Evolutionary conservation across 2,329 filamentous ascomycete species (phyloP).

Genomic region (Colletotrichum graminicola): DNA sequence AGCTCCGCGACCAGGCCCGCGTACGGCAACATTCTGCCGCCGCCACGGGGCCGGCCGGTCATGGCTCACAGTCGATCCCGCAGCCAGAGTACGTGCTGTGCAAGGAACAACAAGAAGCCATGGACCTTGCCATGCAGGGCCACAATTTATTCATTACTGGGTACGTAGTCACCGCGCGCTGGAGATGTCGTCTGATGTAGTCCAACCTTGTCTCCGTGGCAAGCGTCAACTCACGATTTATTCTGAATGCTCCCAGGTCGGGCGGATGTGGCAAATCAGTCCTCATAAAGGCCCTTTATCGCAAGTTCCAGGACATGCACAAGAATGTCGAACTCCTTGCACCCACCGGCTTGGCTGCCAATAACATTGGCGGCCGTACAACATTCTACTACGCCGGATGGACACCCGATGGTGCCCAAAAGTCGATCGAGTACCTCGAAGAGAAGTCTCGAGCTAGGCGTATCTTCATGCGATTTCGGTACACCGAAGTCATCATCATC

Average conservation of each 20-base stretch:
- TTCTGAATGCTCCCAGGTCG: slow-evolving; percentile 5
- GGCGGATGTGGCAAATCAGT: slow-evolving; percentile 31
- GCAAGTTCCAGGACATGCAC: background rate
- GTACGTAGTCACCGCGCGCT: slow-evolving; percentile 62
- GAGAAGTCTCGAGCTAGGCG: too few relatives aligned
- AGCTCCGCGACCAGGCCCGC: background rate
- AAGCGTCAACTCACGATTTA: too few relatives aligned
- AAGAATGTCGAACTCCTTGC: slow-evolving; percentile 62
- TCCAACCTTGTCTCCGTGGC: too few relatives aligned
- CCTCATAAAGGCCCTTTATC: slow-evolving; percentile 5
- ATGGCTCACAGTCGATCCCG: too few relatives aligned
- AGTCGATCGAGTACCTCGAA: slow-evolving; percentile 29
- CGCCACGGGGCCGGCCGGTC: too few relatives aligned
- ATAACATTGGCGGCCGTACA: slow-evolving; percentile 68
- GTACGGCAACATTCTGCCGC: too few relatives aligned
- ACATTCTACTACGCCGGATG: slow-evolving; percentile 70
- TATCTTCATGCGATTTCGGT: too few relatives aligned
- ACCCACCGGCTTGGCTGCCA: slow-evolving; percentile 70
- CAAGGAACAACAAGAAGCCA: slow-evolving; percentile 9
- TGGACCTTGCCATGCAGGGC: slow-evolving; percentile 61
- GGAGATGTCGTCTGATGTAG: background rate
- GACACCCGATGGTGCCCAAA: slow-evolving; percentile 53
- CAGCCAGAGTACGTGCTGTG: background rate
- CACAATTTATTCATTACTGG: slow-evolving; percentile 74
- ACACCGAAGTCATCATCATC: too few relatives aligned